A percentile compares a stretch with the other conserved stretches of the same genome.
These are phyloP conservation scores for Pezicula radicicola DNA, from an alignment of 2,329 filamentous ascomycete species.

Conservation along the genomic window DNA sequence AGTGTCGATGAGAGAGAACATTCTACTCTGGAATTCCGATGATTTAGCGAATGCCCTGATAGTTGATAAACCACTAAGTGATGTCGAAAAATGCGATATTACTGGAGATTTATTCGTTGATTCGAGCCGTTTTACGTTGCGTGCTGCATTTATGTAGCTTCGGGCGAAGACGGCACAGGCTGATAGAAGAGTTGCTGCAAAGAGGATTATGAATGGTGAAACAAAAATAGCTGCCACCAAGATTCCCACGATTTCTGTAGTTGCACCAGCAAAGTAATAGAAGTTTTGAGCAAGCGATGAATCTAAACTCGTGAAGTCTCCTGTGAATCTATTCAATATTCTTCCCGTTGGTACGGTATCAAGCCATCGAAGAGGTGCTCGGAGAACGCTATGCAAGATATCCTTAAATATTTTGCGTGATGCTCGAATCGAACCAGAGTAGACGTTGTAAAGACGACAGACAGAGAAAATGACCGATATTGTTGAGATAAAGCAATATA, in stretches of 20 bases:
- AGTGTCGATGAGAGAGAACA: constrained; percentile 65
- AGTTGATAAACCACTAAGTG: constrained; percentile 67
- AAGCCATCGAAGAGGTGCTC: constrained; percentile 71
- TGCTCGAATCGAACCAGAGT: constrained; percentile 60
- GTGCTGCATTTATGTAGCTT: constrained; percentile 62
- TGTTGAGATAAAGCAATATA: constrained; percentile 64
- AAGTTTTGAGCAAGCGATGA: constrained; percentile 61
- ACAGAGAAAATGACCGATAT: constrained; percentile 45
- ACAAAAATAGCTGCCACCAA: constrained; percentile 61
- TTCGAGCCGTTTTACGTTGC: constrained; percentile 72
- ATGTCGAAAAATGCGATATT: constrained; percentile 64
- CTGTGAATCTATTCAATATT: constrained; percentile 72
- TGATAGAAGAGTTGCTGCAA: constrained; percentile 39
- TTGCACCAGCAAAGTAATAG: constrained; percentile 52
- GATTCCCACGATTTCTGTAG: constrained; percentile 59
- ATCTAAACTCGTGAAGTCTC: constrained; percentile 72
- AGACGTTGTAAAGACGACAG: constrained; percentile 56
- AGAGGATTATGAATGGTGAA: constrained; percentile 60
- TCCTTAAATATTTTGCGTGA: constrained; percentile 63
- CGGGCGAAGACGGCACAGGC: constrained; percentile 38
- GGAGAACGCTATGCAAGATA: constrained; percentile 62
- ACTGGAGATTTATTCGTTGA: constrained; percentile 72
- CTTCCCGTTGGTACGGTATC: constrained; percentile 74
- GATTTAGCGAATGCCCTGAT: constrained; percentile 71
- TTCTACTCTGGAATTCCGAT: constrained; percentile 60